Evolutionary conservation across 2,329 filamentous ascomycete species (phyloP).

Genomic region (Ophiostoma ulmi): DNA sequence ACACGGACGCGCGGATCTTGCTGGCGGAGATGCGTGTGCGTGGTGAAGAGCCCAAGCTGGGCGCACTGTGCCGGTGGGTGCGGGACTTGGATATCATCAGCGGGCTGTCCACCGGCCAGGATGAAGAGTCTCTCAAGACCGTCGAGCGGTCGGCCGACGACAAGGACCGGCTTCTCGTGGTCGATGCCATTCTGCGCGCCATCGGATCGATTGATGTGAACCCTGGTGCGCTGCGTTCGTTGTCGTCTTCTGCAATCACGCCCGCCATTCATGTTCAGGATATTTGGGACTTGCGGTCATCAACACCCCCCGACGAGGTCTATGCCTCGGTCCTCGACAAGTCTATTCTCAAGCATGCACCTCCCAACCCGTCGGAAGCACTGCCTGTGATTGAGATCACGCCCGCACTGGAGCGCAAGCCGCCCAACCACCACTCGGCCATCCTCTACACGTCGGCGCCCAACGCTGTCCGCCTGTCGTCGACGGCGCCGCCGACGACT

Average conservation of each 20-base stretch:
- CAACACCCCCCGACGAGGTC: constrained; percentile 40
- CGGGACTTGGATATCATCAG: constrained; percentile 65
- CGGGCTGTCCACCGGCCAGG: constrained; percentile 50
- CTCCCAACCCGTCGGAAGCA: constrained; percentile 35
- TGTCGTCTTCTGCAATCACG: constrained; percentile 28
- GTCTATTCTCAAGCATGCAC: constrained; percentile 44
- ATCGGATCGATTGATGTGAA: constrained; percentile 56
- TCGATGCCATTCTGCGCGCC: constrained; percentile 60
- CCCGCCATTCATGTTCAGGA: constrained; percentile 53
- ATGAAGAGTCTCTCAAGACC: constrained; percentile 16
- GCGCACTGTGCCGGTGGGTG: constrained; percentile 67
- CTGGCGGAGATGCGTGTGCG: constrained; percentile 66
- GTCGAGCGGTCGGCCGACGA: constrained; percentile 43
- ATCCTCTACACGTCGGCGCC: constrained; percentile 58
- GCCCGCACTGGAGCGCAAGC: constrained; percentile 55
- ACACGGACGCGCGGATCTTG: constrained; percentile 59
- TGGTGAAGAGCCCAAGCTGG: constrained; percentile 60
- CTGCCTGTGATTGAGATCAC: constrained; percentile 60
- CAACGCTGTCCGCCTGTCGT: constrained; percentile 50
- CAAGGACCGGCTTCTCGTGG: constrained; percentile 52
- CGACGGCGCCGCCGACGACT: constrained; percentile 39
- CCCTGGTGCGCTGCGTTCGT: constrained; percentile 30
- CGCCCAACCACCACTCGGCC: constrained; percentile 62
- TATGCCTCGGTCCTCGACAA: constrained; percentile 57
- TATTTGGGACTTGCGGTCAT: constrained; percentile 55